Base-by-base conservation (phyloP, 148 eudicot genomes). In the Simmondsia chinensis region DNA sequence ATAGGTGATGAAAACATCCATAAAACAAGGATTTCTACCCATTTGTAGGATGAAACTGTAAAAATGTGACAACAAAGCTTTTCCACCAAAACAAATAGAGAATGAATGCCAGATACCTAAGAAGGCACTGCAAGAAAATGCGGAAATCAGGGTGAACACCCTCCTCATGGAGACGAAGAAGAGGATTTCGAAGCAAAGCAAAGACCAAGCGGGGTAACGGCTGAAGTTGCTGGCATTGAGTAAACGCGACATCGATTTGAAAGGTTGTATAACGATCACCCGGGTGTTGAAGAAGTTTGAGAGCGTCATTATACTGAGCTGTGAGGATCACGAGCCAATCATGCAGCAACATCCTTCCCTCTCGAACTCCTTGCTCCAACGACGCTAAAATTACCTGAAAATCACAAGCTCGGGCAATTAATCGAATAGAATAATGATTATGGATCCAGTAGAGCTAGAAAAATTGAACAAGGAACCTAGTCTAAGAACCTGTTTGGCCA, bases 251-350 rank as follows among this genome's bases (percentile, higher is more conserved):
- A 59, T 91, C 97, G 50, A 81, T 68, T 20, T 69, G 80, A 41
- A 52, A 55, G 57, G 68, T 44, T 13, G 48, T 54, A 33, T 83
- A 68, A 50, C 56, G 60, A 54, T 79, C 94, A 46, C 64, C 45
- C 34, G 67, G 74, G 61, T 52, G 57, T 57, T 68, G 88, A 39
- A 71, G 66, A 55, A 72, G 57, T 66, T 82, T 82, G 64, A 51
- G 83, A 57, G 85, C 85, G 34, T 85, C 87, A 61, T 74, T 91
- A 44, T 91, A 91, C 52, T 82, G 93, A 48, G 95, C 95, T 31
- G 83, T 71, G 25, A 91, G 97, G 57, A 85, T 81, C 48, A 91
- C 97, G 25, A 91, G 95, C 97, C 97, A 91, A 64, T 91, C 97
- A 61, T 91, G 95, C 14, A 89, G 59, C 61, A 85, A 69, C 69